Conservation (phyloP, 352 stramenopile species). For the Plasmopara muralis region DNA sequence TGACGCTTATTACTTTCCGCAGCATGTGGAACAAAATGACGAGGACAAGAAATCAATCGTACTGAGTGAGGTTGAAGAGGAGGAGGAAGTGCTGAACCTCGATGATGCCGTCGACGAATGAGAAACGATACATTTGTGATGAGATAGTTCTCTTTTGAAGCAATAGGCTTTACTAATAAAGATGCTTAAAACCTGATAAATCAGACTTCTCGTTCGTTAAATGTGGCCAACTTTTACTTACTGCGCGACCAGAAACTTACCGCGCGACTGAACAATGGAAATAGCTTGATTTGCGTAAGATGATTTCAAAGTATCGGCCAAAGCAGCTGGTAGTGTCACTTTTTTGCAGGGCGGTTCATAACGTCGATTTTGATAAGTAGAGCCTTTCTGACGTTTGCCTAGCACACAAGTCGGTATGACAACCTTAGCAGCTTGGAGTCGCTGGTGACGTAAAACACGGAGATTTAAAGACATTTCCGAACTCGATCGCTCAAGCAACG, state of each 20-base stretch:
- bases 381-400: conserved; percentile 20
- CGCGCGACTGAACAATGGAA: conserved; percentile 3
- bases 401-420: conserved; percentile 5
- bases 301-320: neutral
- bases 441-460: conserved; percentile 8
- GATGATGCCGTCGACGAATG: conserved; percentile 32
- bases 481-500: conserved; percentile 15
- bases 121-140: conserved; percentile 1
- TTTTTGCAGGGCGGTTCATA: conserved; percentile 19
- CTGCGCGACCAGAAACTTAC: neutral
- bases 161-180: neutral
- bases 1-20: conserved; percentile 42
- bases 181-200: neutral
- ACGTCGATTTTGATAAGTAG: conserved; percentile 1
- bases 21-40: conserved; percentile 21
- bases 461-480: conserved; percentile 3
- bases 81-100: conserved; percentile 51
- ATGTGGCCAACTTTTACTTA: conserved; percentile 11
- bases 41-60: conserved; percentile 31
- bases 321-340: conserved; percentile 2
- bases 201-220: neutral
- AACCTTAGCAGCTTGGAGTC: conserved; percentile 11
- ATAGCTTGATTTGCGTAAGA: conserved; percentile 16
- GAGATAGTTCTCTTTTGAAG: neutral
- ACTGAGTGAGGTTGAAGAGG: conserved; percentile 33